Base-by-base conservation (phyloP, 139 green algal genomes). In the Coelastrella sp. region DNA sequence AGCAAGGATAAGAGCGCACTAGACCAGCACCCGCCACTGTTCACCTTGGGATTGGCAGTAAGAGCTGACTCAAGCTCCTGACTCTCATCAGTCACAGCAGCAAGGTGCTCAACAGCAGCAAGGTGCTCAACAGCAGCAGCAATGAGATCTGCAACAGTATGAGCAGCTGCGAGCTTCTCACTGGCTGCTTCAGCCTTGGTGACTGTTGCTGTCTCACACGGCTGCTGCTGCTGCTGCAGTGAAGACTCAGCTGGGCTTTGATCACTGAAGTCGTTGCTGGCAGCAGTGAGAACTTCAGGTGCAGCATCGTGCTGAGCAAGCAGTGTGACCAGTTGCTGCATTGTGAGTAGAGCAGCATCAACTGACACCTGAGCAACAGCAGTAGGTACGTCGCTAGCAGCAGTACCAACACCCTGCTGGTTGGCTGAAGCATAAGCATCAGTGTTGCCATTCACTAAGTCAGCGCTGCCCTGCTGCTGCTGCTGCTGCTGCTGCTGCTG, bases 271-370 rank as follows among this genome's bases (percentile, higher is more conserved):
- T 23, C 57, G 17, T 66, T 23, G 57, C 57, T 30, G 27, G 57
- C 57, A n/a, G n/a, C 57, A 32, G 1, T 2, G 40, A 30, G 62
- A 19, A 4, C 30, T 69, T 81, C 73, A 51, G 73, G 73, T 19
- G 37, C 23, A 11, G n/a, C 53, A 59, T 84, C 78, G 3, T 25
- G 40, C 60, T 84, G 32, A 2, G 41, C 78, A 38, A 84, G 43
- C 78, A 62, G 27, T 4, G 60, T 60, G 41, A 84, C 78, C 60
- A 84, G 41, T 53, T 84, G 78, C 40, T 76, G 60, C 78, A 76
- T 75, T 25, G 60, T 84, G 40, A 84, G 62, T 34, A 76, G 6
- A 2, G 78, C 78, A 63, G 60, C 78, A 72, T 72, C 77, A 40
- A 34, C 59, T 23, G 74, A 17, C 15, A 0, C 50, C 38, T 19